phyloP scores from a whole-genome alignment of 345 rosid genomes.

The Populus tremula region DNA sequence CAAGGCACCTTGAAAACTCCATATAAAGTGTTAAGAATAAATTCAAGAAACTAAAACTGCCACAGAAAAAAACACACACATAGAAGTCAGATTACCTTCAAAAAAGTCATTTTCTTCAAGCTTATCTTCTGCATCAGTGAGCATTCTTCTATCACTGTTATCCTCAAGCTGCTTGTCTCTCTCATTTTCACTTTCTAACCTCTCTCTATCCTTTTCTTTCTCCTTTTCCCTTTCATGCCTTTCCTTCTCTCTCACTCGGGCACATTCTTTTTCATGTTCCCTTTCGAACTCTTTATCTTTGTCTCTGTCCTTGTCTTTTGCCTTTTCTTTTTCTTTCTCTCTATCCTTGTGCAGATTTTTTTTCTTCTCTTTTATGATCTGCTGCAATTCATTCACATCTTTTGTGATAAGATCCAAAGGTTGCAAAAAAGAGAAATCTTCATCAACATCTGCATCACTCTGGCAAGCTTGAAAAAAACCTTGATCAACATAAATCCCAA shows the following conservation, averaged over 20 bases:
- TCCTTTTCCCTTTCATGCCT: constrained; percentile 66
- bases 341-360: constrained; percentile 54
- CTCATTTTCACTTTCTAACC: constrained; percentile 56
- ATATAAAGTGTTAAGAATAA: background rate
- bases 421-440: constrained; percentile 93
- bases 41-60: background rate
- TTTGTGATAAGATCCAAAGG: constrained; percentile 95
- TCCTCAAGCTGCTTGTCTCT: constrained; percentile 64
- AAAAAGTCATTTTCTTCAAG: constrained; percentile 56
- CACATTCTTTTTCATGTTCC: constrained; percentile 60
- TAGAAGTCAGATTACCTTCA: constrained; percentile 38
- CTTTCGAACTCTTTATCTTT: constrained; percentile 44
- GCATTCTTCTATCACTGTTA: constrained; percentile 45
- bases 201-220: constrained; percentile 50
- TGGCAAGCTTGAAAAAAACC: constrained; percentile 45
- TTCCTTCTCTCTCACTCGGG: constrained; percentile 66
- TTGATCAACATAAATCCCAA: constrained; percentile 30
- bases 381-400: constrained; percentile 71
- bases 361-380: constrained; percentile 74
- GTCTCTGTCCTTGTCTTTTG: constrained; percentile 6
- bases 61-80: constrained; percentile 2
- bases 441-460: constrained; percentile 79
- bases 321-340: constrained; percentile 16
- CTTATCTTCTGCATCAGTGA: constrained; percentile 52
- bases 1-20: background rate